Conservation (phyloP, 768 basidiomycete species). For the Auricularia sp. region DNA sequence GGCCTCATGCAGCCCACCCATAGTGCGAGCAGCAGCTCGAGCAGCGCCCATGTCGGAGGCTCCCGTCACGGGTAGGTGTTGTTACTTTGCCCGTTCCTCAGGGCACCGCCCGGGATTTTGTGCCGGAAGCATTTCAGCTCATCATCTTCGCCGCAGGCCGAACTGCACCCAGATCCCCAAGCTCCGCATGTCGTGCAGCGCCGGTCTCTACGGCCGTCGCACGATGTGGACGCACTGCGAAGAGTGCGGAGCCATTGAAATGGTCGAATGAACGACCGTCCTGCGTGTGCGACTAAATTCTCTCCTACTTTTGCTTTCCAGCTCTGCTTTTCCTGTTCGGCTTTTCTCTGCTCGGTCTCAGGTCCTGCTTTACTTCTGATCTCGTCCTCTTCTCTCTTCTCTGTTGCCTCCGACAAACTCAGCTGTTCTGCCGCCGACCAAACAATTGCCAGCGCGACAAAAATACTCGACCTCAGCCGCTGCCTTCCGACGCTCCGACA, state of each 20-base stretch:
- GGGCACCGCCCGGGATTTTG: background rate
- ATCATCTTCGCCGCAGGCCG: constrained; percentile 28
- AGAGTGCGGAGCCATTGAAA: constrained; percentile 80
- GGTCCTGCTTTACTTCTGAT: background rate
- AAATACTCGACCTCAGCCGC: background rate
- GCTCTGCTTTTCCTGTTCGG: background rate
- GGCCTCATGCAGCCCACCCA: constrained; percentile 57
- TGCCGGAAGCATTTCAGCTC: too few species aligned
- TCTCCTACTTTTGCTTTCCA: background rate
- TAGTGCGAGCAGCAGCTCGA: constrained; percentile 17
- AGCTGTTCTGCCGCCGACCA: background rate
- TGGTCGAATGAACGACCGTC: constrained; percentile 48
- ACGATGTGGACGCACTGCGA: constrained; percentile 87
- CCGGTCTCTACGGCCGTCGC: constrained; percentile 56
- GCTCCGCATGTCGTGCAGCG: constrained; percentile 66
- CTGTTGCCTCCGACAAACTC: background rate
- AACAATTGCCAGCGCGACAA: background rate
- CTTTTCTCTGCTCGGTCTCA: background rate
- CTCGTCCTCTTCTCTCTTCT: background rate
- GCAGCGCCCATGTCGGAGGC: background rate
- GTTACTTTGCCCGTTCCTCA: background rate
- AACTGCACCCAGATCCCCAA: constrained; percentile 75
- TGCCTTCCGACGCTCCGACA: background rate
- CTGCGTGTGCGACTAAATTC: background rate
- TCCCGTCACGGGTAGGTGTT: constrained; percentile 58